A percentile compares a stretch with the other conserved stretches of the same genome.
phyloP scores from a whole-genome alignment of 1,139 yeast genomes.

The Zygosaccharomyces sapae region DNA sequence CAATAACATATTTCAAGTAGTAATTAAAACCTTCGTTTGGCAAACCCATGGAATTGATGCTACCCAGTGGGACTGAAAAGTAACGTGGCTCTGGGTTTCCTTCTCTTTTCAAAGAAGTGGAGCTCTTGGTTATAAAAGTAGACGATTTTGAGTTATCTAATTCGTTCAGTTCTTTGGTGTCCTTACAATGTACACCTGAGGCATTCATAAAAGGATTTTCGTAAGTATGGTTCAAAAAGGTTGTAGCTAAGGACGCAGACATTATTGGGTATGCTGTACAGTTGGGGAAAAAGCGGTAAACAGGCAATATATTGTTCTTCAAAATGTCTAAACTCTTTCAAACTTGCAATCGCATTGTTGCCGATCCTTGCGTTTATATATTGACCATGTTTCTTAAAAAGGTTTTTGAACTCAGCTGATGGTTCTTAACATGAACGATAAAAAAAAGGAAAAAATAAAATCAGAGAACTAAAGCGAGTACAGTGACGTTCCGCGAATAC shows the following conservation, averaged over 20 bases:
- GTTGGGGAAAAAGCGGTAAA: neutral
- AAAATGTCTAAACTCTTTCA: too few relatives aligned
- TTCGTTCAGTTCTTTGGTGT: constrained; percentile 25
- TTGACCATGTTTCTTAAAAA: too few relatives aligned
- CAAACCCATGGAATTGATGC: constrained; percentile 34
- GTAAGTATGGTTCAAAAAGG: constrained; percentile 20
- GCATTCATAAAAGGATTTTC: constrained; percentile 34
- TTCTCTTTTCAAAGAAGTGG: constrained; percentile 27
- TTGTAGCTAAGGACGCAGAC: constrained; percentile 20
- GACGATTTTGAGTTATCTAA: constrained; percentile 27
- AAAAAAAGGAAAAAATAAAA: too few relatives aligned
- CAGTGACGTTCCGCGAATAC: too few relatives aligned
- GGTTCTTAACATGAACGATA: too few relatives aligned
- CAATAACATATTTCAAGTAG: constrained; percentile 26
- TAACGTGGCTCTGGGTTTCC: constrained; percentile 35
- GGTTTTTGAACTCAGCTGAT: too few relatives aligned
- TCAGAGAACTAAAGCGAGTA: too few relatives aligned
- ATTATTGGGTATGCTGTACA: constrained; percentile 4
- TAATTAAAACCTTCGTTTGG: constrained; percentile 32
- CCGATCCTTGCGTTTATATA: too few relatives aligned
- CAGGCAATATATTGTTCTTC: too few relatives aligned
- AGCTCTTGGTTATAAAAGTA: constrained; percentile 31
- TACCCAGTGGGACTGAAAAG: constrained; percentile 29
- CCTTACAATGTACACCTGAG: constrained; percentile 34
- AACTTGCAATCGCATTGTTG: too few relatives aligned